Evolutionary conservation across 306 rosid genomes (phyloP).

Genomic region (Begonia fuchsioides): DNA sequence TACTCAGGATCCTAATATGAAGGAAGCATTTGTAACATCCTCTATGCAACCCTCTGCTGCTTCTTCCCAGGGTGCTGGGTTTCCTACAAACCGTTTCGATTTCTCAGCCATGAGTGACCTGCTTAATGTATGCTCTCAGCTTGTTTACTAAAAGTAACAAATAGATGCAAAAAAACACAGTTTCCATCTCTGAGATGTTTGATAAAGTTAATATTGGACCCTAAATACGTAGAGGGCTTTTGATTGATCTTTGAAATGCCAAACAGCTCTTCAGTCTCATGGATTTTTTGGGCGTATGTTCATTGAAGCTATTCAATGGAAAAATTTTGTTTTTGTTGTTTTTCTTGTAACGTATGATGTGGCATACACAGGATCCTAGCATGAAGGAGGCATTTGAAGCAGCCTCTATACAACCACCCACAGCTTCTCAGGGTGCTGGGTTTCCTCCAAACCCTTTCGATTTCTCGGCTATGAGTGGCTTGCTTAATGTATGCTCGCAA

Average conservation of each 20-base stretch:
- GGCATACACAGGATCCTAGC: conserved; percentile 74
- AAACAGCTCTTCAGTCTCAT: too few species aligned
- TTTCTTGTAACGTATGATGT: conserved; percentile 8
- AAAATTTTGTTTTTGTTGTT: too few species aligned
- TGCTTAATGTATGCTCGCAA: conserved; percentile 61
- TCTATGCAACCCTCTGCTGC: too few species aligned
- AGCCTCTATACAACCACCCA: conserved; percentile 35
- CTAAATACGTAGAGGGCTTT: too few species aligned
- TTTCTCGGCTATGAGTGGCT: conserved; percentile 92
- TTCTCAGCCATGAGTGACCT: conserved; percentile 84
- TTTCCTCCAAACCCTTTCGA: conserved; percentile 68
- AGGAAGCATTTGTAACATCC: too few species aligned
- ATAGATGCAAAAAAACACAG: too few species aligned
- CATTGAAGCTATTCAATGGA: too few species aligned
- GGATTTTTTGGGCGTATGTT: too few species aligned
- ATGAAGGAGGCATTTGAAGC: conserved; percentile 11
- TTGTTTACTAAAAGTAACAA: not conserved
- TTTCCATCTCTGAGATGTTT: too few species aligned
- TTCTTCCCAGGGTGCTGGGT: conserved; percentile 42
- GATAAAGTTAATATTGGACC: too few species aligned
- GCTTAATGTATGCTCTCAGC: conserved; percentile 55
- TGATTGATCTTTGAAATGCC: too few species aligned
- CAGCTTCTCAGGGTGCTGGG: conserved; percentile 46
- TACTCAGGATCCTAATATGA: conserved; percentile 91
- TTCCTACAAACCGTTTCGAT: conserved; percentile 71